Base-by-base conservation (phyloP, 768 basidiomycete genomes). In the Rhizopogon roseolus region DNA sequence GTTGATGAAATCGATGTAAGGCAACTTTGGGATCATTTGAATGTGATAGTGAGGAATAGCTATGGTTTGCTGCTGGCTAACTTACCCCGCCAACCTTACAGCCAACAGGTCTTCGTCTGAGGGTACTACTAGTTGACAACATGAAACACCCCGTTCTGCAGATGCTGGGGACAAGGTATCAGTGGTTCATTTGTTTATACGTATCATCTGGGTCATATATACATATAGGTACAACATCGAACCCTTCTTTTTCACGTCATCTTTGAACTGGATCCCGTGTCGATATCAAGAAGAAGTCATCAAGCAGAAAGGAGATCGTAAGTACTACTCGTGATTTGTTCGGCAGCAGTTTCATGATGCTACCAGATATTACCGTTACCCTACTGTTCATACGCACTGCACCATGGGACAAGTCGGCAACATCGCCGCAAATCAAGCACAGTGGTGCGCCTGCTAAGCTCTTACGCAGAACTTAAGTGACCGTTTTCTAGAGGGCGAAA, bases 211-310 rank as follows among this genome's bases (percentile, higher is more conserved):
- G 22, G n/a, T 27, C 17, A 14, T 27, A 11, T 25, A 10, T 43
- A n/a, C n/a, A 14, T 13, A 27, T 29, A 62, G 79, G 57, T 80
- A 75, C 52, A 75, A 75, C 54, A 71, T 81, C 52, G 80, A 81
- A 58, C 81, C 80, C 0, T 81, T 81, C 66, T 82, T 76, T 60
- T 82, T 80, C 59, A 76, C 78, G 0, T 79, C 79, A 0, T 76
- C 79, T 0, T 59, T 80, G 10, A 80, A 77, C 56, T 81, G 79
- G 80, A 84, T 82, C 37, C 81, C 81, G 1, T 77, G 78, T 0
- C 76, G 79, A 29, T 84, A 76, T 41, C 75, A 81, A 55, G 80
- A 81, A 57, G 74, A 76, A 41, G 58, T 73, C 5, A 54, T 57
- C 28, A 60, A 64, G 22, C 64, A 63, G 3, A 54, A 65, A 32